phyloP scores from a whole-genome alignment of 345 rosid genomes.

The Chamaenerion angustifolium region DNA sequence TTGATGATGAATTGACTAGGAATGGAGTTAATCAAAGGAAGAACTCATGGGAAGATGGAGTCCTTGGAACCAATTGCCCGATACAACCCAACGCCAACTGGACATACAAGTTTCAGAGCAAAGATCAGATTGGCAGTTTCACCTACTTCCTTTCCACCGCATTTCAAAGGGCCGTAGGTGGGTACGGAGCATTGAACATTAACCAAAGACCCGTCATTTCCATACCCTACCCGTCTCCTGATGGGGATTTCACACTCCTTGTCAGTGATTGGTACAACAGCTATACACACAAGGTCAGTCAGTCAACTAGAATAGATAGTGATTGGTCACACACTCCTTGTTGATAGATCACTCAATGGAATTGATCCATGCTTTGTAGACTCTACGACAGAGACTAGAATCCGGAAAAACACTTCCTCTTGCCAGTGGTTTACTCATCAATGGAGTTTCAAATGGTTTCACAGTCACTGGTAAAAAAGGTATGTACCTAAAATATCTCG shows the following conservation, averaged over 20 bases:
- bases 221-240: slow-evolving; percentile 30
- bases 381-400: slow-evolving; percentile 29
- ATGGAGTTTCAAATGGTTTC: slow-evolving; percentile 32
- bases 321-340: background rate
- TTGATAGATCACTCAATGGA: background rate
- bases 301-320: too few relatives aligned
- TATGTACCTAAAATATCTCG: slow-evolving; percentile 11
- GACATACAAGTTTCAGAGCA: slow-evolving; percentile 70
- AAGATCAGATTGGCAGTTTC: slow-evolving; percentile 71
- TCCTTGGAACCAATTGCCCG: slow-evolving; percentile 84
- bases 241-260: slow-evolving; percentile 22
- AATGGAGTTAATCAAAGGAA: slow-evolving; percentile 61
- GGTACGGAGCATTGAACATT: slow-evolving; percentile 33
- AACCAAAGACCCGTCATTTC: slow-evolving; percentile 22
- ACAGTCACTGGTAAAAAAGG: slow-evolving; percentile 46
- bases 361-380: slow-evolving; percentile 14
- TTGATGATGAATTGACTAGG: slow-evolving; percentile 30
- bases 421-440: slow-evolving; percentile 62
- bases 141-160: slow-evolving; percentile 55
- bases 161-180: slow-evolving; percentile 66
- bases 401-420: slow-evolving; percentile 30
- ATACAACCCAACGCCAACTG: slow-evolving; percentile 58
- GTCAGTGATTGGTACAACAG: slow-evolving; percentile 32
- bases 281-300: slow-evolving; percentile 38
- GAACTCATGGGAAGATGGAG: slow-evolving; percentile 79